phyloP scores from a whole-genome alignment of 371 early-diverging fungal species.

The Mucor plumbeus region DNA sequence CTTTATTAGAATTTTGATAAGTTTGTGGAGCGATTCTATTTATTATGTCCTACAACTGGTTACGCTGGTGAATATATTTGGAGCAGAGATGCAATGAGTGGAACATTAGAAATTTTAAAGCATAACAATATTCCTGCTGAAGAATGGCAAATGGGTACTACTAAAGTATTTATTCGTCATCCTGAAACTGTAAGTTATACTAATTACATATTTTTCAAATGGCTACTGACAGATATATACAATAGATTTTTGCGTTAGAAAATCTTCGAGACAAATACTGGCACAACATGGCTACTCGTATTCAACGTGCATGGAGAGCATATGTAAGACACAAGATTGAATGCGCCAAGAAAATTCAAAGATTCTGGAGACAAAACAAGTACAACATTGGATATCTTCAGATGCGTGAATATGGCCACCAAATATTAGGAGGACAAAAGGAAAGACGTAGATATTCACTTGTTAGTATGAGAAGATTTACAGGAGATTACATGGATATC shows the following conservation, averaged over 20 bases:
- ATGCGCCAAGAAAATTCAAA: conserved; percentile 80
- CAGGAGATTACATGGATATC: conserved; percentile 92
- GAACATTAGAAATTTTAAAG: conserved; percentile 80
- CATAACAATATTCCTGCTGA: conserved; percentile 84
- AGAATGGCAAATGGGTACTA: conserved; percentile 96
- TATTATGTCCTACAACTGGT: conserved; percentile 77
- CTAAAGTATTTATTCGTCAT: conserved; percentile 93
- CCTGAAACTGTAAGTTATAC: conserved; percentile 79
- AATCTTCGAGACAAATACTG: conserved; percentile 93
- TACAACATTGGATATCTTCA: conserved; percentile 89
- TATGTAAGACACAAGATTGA: conserved; percentile 77
- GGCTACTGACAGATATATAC: background rate
- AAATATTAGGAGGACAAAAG: conserved; percentile 88
- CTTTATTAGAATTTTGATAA: conserved; percentile 45
- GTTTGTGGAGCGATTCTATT: conserved; percentile 67
- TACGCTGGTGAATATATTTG: conserved; percentile 89
- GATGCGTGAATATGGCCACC: conserved; percentile 91
- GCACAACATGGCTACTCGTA: conserved; percentile 94
- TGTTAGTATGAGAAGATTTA: conserved; percentile 82
- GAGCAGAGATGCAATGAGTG: conserved; percentile 79
- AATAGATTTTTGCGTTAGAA: conserved; percentile 87
- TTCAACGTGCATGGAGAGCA: conserved; percentile 90
- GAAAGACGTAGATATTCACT: conserved; percentile 91
- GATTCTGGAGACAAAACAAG: conserved; percentile 89
- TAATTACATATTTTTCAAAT: background rate